Evolutionary conservation across 306 rosid species (phyloP).

Genomic region (Lagenaria siceraria): DNA sequence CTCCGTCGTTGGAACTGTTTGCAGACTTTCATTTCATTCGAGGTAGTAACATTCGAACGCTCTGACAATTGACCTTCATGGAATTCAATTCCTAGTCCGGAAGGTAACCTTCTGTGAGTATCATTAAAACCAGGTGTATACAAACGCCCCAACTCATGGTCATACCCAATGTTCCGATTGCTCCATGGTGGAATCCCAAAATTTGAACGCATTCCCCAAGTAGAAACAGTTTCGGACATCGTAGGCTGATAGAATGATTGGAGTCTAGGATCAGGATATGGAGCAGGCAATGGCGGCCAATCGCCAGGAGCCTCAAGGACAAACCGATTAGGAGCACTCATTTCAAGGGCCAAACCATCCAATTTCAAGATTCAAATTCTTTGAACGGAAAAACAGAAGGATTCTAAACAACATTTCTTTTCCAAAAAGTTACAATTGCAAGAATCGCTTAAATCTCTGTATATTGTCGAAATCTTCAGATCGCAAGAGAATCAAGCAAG

Average conservation of each 20-base stretch:
- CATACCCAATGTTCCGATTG: not conserved
- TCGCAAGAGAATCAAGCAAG: not conserved
- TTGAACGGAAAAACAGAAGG: not conserved
- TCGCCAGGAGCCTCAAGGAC: not conserved
- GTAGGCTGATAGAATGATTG: not conserved
- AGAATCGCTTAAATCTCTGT: not conserved
- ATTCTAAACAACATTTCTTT: not conserved
- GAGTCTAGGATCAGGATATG: not conserved
- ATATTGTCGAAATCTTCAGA: not conserved
- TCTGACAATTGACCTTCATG: not conserved
- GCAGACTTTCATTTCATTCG: constrained; percentile 12
- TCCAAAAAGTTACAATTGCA: not conserved
- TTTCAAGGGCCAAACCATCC: not conserved
- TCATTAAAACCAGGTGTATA: not conserved
- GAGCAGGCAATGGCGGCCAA: not conserved
- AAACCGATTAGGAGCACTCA: not conserved
- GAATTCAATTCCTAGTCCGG: not conserved
- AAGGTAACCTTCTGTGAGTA: not conserved
- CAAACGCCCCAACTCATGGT: not conserved
- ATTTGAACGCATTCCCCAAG: not conserved
- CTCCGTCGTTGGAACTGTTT: constrained; percentile 15
- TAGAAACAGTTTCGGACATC: not conserved
- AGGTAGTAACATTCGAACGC: not conserved
- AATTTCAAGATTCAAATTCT: not conserved
- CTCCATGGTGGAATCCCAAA: not conserved